Evolutionary conservation across 176 grass and related monocot genomes (phyloP), one percentile per base, ranked within the genome.

Genomic region (Areca catechu): DNA sequence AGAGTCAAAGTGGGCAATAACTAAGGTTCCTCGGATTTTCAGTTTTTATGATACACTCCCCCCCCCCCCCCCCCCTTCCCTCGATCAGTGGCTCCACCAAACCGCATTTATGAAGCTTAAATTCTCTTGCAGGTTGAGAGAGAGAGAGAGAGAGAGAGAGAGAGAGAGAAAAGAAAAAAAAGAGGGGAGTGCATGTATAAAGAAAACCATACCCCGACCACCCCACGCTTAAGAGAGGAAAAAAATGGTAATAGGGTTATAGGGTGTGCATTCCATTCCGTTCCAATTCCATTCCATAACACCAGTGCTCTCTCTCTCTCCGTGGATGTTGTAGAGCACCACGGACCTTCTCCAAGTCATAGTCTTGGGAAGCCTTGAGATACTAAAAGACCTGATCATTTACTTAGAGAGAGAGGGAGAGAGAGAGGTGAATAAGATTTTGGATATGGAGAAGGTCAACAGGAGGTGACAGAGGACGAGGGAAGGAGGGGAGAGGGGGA

Each of bases 101-200:
- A n/a, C 65, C 16, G 20, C 22, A 68, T 56, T 68, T 54, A 68
- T 43, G 50, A 3, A 54, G 54, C 65, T 54, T 55, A 50, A 55
- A 4, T 21, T 66, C 63, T 66, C 14, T 55, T 22, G 65, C 25
- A 55, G 63, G 23, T 22, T 29, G 17, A 34, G 17, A 17, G 53
- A 20, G 12, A 49, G 9, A 52, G 49, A 52, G 24, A 27, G 17
- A 5, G 5, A 52, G 19, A 24, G 15, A 52, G 22, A 19, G 5
- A 65, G 20, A 28, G 62, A 65, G n/a, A 51, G 14, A 5, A 24
- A 53, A 29, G 27, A 29, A 0, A 29, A 5, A 50, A 24, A 22
- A 55, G 50, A 6, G 34, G 34, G 34, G 9, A 43, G 9, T 6
- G 6, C 7, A 19, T 25, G 5, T 20, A 20, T 15, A 19, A 68